Base-by-base conservation (phyloP, 2,329 filamentous ascomycete species). In the Teratosphaeria viscida region DNA sequence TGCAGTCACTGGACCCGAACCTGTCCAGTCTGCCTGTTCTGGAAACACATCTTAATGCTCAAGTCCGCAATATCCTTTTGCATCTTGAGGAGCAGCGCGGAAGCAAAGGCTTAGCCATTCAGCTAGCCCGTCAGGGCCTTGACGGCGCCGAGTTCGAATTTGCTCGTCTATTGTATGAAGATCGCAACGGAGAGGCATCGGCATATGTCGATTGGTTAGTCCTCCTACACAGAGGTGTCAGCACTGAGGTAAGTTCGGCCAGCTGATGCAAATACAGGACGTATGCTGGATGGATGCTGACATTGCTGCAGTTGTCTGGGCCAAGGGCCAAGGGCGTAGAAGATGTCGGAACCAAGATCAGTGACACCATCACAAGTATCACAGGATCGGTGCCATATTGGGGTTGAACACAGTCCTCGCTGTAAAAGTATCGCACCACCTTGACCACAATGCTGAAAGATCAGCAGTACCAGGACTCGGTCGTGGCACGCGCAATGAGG, bases 121-220 rank as follows among this genome's bases (percentile, higher is more conserved):
- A 97, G 75, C 80, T 99, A 55, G 94, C 94, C 7, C 79, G 94
- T 60, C 94, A 97, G 75, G 92, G 92, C 0, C 81, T 97, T 3
- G 94, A 99, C 70, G 94, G 94, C 0, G 90, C 92, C 2, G 94
- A 99, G 74, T 97, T 91, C 69, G 94, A 99, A 74, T 99, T 97
- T 78, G 94, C 94, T 7, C 81, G 92, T 57, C 79, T 95, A 75
- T 75, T 99, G 65, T 85, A 96, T 35, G 94, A 99, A 76, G 94
- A 99, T 71, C 84, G 94, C 65, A 97, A 97, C 74, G 96, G 96
- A 66, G 94, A 99, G 77, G 94, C 94, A 39, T 92, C 95, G 76
- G 95, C 89, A 72, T 99, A 97, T 75, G 94, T 97, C 37, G 94
- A 99, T 76, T 99, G 94, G 94, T 80, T 99, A 69, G 94, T 99